Evolutionary conservation across 176 grass and related monocot species (phyloP).

Genomic region (Cymbopogon citratus): DNA sequence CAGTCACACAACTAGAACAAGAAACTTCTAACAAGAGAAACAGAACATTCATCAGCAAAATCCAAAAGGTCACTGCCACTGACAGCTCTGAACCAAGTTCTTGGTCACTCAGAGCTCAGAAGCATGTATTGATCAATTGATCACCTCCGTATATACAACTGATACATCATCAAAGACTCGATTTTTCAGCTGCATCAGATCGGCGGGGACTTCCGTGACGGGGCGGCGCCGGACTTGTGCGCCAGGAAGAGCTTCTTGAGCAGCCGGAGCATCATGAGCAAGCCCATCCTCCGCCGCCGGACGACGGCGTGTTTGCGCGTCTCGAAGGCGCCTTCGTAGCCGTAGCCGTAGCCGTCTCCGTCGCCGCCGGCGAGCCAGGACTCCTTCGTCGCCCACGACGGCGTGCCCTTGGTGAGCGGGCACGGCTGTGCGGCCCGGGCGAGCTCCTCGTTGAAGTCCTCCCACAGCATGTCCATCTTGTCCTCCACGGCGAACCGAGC

Average conservation of each 20-base stretch:
- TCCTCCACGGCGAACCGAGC: slow-evolving; percentile 39
- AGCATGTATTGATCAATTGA: not conserved
- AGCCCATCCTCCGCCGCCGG: slow-evolving; percentile 40
- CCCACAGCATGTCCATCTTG: slow-evolving; percentile 97
- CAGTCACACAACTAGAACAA: not conserved
- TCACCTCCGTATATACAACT: slow-evolving; percentile 27
- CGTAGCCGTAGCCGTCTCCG: too few species aligned
- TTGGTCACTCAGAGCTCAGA: not conserved
- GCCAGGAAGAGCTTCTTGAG: slow-evolving; percentile 77
- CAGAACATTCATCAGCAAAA: slow-evolving; percentile 8
- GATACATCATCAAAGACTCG: not conserved
- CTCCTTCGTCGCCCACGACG: slow-evolving; percentile 14
- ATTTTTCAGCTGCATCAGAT: slow-evolving; percentile 18
- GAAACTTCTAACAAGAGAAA: not conserved
- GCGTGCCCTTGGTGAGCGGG: slow-evolving; percentile 30
- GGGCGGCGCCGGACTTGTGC: slow-evolving; percentile 18
- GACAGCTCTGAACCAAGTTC: not conserved
- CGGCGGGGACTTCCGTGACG: slow-evolving; percentile 22
- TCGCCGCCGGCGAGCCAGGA: slow-evolving; percentile 9
- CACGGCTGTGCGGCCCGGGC: slow-evolving; percentile 22
- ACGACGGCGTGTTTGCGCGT: slow-evolving; percentile 32
- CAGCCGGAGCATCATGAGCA: slow-evolving; percentile 72
- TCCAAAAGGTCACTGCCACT: not conserved
- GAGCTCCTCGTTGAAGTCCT: slow-evolving; percentile 93
- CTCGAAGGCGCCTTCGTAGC: not conserved